Base-by-base conservation (phyloP, 1,139 yeast genomes). In the Insectozyma bohioensis region DNA sequence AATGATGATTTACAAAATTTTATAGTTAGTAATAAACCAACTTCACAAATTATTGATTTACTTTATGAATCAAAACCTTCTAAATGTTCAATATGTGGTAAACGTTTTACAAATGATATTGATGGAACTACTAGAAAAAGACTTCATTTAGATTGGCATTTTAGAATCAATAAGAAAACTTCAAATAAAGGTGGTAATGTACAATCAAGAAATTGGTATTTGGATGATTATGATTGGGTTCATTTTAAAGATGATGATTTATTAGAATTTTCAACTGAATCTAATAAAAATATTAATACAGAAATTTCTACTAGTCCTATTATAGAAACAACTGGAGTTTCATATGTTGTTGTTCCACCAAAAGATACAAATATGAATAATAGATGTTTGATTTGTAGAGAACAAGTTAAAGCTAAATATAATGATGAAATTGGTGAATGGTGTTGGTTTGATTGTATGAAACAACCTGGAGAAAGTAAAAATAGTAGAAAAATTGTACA, bases 361-460 rank as follows among this genome's bases (percentile, higher is more conserved):
- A 76, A 76, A 33, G 79, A 79, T 21, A 71, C 71, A 13, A 78
- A 80, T 46, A 83, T 84, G 75, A 78, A 75, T 35, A 74, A 79
- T 39, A 73, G 78, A 33, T 94, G 99, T 61, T 82, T 87, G 7
- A 80, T 92, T 24, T 94, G 99, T 63, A 81, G 85, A 47, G 98
- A 94, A 48, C 75, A 70, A 31, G 75, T 88, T 35, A 73, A 75
- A 42, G 90, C 95, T 5, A 78, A 80, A 6, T 92, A 87, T 69
- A 85, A 85, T 52, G 97, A 88, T 51, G 90, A 85, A 34, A 66
- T 79, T 4, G 97, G 96, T 27, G 97, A 90, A 54, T 94, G 98
- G 98, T 80, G 90, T 25, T 92, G 97, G 97, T 75, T 69, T 46
- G 81, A 85, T 52, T 87, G 96, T 28, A 72, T 86, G 18, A 70